These are phyloP conservation scores for Phoma herbarum DNA, from an alignment of 2,329 filamentous ascomycete genomes.

Conservation along the genomic window DNA sequence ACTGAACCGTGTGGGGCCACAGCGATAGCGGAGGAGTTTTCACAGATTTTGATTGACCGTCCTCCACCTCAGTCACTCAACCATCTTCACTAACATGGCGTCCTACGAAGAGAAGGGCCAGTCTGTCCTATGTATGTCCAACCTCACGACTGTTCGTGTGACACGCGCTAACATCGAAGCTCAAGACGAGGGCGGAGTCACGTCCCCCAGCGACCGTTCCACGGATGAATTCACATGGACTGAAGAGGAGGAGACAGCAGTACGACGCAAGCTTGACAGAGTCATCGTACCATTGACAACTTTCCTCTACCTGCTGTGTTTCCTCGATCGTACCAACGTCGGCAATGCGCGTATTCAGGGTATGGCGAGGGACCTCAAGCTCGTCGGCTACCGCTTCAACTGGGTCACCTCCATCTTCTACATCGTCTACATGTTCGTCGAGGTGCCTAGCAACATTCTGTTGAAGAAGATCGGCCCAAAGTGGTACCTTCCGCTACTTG, in stretches of 20 bases:
- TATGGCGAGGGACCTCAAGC: constrained; percentile 59
- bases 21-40: constrained; percentile 15
- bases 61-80: background rate
- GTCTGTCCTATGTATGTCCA: constrained; percentile 13
- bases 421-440: constrained; percentile 64
- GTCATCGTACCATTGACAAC: constrained; percentile 63
- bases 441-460: constrained; percentile 65
- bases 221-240: constrained; percentile 58
- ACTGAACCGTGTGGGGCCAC: constrained; percentile 29
- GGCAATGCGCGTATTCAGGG: constrained; percentile 67
- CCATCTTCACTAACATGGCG: constrained; percentile 1
- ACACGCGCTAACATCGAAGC: constrained; percentile 4
- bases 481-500: constrained; percentile 63
- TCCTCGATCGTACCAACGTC: constrained; percentile 58
- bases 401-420: constrained; percentile 68
- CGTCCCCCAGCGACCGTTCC: constrained; percentile 38
- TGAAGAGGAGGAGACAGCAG: constrained; percentile 58
- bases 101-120: constrained; percentile 16
- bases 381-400: constrained; percentile 63
- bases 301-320: constrained; percentile 63
- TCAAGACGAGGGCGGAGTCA: constrained; percentile 14
- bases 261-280: constrained; percentile 63
- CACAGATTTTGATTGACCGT: background rate
- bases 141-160: background rate
- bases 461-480: constrained; percentile 64